A percentile compares a stretch with the other conserved stretches of the same genome.
phyloP scores from a whole-genome alignment of 441 rosid species.

The Oxalis stricta region DNA sequence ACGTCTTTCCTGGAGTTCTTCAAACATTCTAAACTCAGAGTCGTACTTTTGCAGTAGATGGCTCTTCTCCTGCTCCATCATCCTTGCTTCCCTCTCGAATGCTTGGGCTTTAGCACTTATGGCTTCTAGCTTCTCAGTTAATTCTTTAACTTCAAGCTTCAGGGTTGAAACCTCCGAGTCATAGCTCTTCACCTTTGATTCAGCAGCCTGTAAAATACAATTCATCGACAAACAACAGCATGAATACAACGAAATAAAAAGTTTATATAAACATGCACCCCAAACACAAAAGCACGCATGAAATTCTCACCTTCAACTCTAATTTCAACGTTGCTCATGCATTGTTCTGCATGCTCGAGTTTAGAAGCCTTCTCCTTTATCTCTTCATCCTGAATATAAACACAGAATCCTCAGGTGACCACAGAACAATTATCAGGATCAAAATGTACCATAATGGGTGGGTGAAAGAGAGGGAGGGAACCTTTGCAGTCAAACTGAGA shows the following conservation, averaged over 20 bases:
- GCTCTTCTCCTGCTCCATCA: constrained; percentile 77
- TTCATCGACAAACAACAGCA: constrained; percentile 3
- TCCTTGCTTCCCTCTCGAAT: constrained; percentile 69
- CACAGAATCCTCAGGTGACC: background rate
- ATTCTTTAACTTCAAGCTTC: constrained; percentile 45
- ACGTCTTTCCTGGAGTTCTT: constrained; percentile 77
- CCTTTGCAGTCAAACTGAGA: constrained; percentile 54
- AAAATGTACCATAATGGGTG: constrained; percentile 1
- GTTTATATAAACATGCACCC: background rate
- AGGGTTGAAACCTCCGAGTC: constrained; percentile 53
- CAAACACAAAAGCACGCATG: background rate
- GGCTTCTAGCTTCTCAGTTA: constrained; percentile 53
- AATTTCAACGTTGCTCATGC: constrained; percentile 58
- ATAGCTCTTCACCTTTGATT: constrained; percentile 67
- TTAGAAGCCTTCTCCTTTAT: constrained; percentile 53
- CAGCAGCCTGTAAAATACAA: constrained; percentile 64
- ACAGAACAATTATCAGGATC: background rate
- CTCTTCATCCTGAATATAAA: constrained; percentile 66
- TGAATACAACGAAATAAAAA: background rate
- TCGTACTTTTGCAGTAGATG: constrained; percentile 71
- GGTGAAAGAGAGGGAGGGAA: constrained; percentile 10
- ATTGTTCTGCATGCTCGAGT: constrained; percentile 74
- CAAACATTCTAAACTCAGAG: constrained; percentile 75
- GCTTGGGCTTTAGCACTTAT: constrained; percentile 61
- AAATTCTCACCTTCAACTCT: constrained; percentile 65